Evolutionary conservation across 441 rosid genomes (phyloP), one percentile per base, ranked within the genome.

Genomic region (Gossypium laxum): DNA sequence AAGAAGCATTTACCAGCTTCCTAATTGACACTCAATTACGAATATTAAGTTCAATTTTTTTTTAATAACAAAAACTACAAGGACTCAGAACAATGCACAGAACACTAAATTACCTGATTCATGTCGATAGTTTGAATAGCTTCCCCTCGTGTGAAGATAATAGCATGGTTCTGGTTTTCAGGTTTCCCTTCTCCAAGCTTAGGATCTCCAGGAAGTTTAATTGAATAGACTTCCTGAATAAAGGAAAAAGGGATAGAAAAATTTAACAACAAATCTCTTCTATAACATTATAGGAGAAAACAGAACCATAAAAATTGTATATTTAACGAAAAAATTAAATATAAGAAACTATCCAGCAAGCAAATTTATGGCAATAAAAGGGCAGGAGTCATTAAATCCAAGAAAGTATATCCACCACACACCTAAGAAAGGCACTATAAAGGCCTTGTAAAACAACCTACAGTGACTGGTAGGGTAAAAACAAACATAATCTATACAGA

Each of bases 171-270:
- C 82, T 93, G 98, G 80, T 93, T 88, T 81, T 88, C 98, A 30
- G 98, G 98, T 80, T 91, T 91, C 74, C 97, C 98, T 85, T 93
- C 98, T 62, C 98, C 98, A 78, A 93, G 97, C 81, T 93, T 93
- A 54, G 98, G 98, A 80, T 93, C 86, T 75, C 98, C 97, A 15
- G 98, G 98, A 81, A 93, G 95, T 83, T 85, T 91, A 70, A 93
- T 88, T 22, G 98, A 93, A 85, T 78, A 93, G 72, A 93, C 82
- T 84, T 93, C 98, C 98, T 93, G 75, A 66, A 80, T 24, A 70
- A 55, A 63, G 54, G 71, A 56, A 77, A 72, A 77, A 74, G 30
- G 2, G 48, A 76, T 61, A 54, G 38, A 19, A 55, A 15, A 55
- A 6, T 7, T 19, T 34, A 19, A 69, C 3, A 69, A 55, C 7